Evolutionary conservation across 345 rosid species (phyloP).

Genomic region (Gossypium anomalum): DNA sequence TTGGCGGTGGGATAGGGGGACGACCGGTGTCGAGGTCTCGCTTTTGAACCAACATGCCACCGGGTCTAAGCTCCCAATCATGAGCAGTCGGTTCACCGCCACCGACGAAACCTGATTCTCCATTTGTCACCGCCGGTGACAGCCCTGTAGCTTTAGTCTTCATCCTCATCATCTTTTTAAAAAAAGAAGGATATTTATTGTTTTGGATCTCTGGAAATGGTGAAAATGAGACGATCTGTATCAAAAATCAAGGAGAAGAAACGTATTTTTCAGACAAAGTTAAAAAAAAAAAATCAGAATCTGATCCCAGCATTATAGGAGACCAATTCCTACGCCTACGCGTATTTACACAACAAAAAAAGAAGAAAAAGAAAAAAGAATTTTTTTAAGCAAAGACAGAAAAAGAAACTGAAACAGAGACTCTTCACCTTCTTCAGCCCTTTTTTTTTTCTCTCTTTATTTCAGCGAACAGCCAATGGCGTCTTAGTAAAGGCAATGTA

Average conservation of each 20-base stretch:
- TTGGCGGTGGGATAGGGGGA: constrained; percentile 61
- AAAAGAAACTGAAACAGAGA: constrained; percentile 14
- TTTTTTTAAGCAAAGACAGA: background rate
- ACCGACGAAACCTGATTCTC: constrained; percentile 32
- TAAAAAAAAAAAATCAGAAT: background rate
- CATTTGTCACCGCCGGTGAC: constrained; percentile 36
- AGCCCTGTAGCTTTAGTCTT: constrained; percentile 52
- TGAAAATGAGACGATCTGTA: constrained; percentile 24
- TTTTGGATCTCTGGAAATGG: constrained; percentile 34
- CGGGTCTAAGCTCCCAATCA: constrained; percentile 95
- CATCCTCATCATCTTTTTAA: constrained; percentile 55
- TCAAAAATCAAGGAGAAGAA: background rate
- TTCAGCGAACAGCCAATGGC: constrained; percentile 12
- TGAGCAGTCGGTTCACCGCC: constrained; percentile 41
- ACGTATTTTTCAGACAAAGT: constrained; percentile 29
- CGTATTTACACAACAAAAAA: constrained; percentile 7
- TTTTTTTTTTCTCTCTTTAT: no score
- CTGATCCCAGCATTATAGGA: constrained; percentile 37
- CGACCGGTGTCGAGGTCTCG: constrained; percentile 67
- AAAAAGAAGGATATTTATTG: background rate
- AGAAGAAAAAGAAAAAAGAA: background rate
- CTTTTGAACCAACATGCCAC: constrained; percentile 98
- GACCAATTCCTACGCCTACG: constrained; percentile 39
- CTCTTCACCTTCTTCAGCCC: constrained; percentile 1
- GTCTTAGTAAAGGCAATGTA: constrained; percentile 21